Percentiles rank a stretch among this genome's conserved stretches.
Evolutionary conservation across 1,284 basidiomycete species (phyloP).

Genomic region (Ceratorhiza oryzae-sativae): DNA sequence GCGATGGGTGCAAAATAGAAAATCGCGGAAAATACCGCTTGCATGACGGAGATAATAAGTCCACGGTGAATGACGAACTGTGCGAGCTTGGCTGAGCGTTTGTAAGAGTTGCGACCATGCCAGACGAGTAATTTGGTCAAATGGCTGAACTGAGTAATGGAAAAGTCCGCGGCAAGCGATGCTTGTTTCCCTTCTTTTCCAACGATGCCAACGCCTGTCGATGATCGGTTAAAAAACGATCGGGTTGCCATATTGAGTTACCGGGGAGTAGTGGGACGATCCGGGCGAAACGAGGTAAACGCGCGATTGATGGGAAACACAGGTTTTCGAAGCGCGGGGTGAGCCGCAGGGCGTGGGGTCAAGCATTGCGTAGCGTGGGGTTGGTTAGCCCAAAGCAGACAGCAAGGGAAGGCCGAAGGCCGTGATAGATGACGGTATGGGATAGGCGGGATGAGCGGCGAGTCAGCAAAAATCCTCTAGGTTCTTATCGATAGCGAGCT

Average conservation of each 20-base stretch:
- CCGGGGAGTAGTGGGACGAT: conserved; percentile 25
- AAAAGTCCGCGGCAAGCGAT: conserved; percentile 97
- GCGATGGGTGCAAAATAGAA: conserved; percentile 99
- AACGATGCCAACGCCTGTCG: conserved; percentile 90
- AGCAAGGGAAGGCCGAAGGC: background rate
- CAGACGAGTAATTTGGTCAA: conserved; percentile 95
- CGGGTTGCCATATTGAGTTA: conserved; percentile 29
- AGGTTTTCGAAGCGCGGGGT: conserved; percentile 25
- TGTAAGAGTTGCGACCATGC: conserved; percentile 98
- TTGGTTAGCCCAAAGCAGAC: conserved; percentile 7
- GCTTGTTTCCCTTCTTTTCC: conserved; percentile 99
- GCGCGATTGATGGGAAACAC: conserved; percentile 18
- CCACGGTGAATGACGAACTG: conserved; percentile 99
- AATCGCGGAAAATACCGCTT: conserved; percentile 95
- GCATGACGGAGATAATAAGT: conserved; percentile 97
- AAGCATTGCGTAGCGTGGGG: conserved; percentile 26
- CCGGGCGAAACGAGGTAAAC: conserved; percentile 28
- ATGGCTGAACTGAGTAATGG: conserved; percentile 93
- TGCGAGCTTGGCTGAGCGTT: conserved; percentile 95
- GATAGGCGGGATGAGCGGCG: background rate
- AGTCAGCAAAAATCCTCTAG: conserved; percentile 4
- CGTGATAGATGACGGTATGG: background rate
- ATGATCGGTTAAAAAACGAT: conserved; percentile 4
- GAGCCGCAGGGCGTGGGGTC: conserved; percentile 34
- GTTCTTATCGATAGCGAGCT: conserved; percentile 21